Base-by-base conservation (phyloP, 2,329 filamentous ascomycete genomes). In the Leptographium lundbergii region DNA sequence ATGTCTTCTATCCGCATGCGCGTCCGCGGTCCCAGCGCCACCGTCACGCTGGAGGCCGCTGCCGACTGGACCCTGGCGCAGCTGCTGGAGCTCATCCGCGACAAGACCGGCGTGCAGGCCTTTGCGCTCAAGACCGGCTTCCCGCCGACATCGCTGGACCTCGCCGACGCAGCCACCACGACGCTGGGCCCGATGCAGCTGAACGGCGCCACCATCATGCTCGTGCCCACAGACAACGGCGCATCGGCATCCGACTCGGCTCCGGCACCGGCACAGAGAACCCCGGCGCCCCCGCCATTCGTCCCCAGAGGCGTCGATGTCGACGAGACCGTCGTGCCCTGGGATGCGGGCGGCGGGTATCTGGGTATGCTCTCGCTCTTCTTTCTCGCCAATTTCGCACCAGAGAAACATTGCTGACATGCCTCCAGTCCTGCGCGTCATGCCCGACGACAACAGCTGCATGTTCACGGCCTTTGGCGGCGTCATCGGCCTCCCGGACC, bases 401-500 rank as follows among this genome's bases (percentile, higher is more conserved):
- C n/a, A n/a, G n/a, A n/a, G n/a, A n/a, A n/a, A n/a, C n/a, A n/a
- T 24, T 45, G 24, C 25, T 56, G 13, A 17, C 52, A 13, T 39
- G 7, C 47, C 32, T 2, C 10, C 22, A 83, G 87, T 95, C 10
- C 80, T 96, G 22, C 86, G 92, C 17, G 89, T 97, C 56, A 96
- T 97, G 92, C 90, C 91, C 5, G 92, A 96, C 68, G 92, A 97
- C 71, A 96, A 96, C 72, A 90, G 86, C 60, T 97, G 92, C 73
- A 84, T 97, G 67, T 97, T 96, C 72, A 88, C 91, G 32, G 91
- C 92, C 0, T 85, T 97, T 54, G 88, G 89, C 19, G 87, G 86
- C 58, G 88, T 88, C 3, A 79, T 95, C n/a, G 81, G 89, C 55
- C 62, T 65, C n/a, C 70, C 74, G 22, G 71, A 76, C 55, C 70